Evolutionary conservation across 768 basidiomycete species (phyloP).

Genomic region (Amanita muscaria): DNA sequence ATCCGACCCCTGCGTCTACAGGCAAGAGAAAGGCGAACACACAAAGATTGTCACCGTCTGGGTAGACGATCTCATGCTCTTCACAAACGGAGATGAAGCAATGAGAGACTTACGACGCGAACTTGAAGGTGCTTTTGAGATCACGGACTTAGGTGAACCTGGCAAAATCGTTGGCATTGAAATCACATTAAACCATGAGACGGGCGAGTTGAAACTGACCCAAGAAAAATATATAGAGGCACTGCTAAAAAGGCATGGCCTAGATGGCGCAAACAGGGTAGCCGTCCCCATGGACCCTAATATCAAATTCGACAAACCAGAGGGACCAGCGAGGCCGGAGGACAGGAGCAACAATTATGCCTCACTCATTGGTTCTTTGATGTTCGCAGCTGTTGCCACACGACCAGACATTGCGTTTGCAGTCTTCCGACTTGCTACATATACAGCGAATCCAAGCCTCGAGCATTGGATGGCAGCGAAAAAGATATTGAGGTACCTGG

Average conservation of each 20-base stretch:
- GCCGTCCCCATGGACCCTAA: slow-evolving; percentile 6
- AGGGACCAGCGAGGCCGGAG: too few relatives aligned
- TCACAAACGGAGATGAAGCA: not conserved
- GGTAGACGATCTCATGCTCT: not conserved
- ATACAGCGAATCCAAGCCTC: too few relatives aligned
- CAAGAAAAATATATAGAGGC: slow-evolving; percentile 16
- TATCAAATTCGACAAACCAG: too few relatives aligned
- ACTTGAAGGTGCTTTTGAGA: slow-evolving; percentile 14
- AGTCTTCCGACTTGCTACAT: too few relatives aligned
- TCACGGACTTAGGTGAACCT: slow-evolving; percentile 17
- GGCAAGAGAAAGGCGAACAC: not conserved
- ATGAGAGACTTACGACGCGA: not conserved
- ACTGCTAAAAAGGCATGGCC: slow-evolving; percentile 10
- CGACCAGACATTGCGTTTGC: too few relatives aligned
- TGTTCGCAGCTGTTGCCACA: too few relatives aligned
- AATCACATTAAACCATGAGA: slow-evolving; percentile 11
- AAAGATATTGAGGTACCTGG: too few relatives aligned
- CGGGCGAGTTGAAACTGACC: slow-evolving; percentile 12
- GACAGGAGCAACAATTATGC: too few relatives aligned
- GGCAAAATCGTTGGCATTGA: slow-evolving; percentile 21
- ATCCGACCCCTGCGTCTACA: slow-evolving; percentile 11
- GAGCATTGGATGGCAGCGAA: too few relatives aligned
- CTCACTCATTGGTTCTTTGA: too few relatives aligned
- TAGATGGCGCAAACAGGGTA: slow-evolving; percentile 8
- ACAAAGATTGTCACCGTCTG: not conserved